These are phyloP conservation scores for Austroboletus novae-zelandiae DNA, from an alignment of 1,284 basidiomycete species.

Conservation along the genomic window DNA sequence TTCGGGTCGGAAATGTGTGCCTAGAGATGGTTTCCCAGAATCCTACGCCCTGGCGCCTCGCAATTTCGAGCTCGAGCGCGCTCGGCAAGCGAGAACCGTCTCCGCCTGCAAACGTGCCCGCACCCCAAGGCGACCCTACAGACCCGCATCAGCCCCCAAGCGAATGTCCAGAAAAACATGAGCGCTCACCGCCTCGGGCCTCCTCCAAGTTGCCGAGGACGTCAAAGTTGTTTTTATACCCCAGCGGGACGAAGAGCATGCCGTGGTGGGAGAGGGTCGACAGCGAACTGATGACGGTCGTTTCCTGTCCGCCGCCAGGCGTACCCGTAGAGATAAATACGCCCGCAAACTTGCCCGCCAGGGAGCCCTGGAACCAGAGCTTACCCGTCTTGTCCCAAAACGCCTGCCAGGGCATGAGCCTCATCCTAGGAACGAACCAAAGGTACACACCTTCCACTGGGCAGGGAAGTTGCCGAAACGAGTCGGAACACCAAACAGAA, in stretches of 20 bases:
- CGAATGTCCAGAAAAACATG: not conserved
- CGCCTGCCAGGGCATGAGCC: conserved; percentile 21
- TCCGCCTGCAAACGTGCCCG: conserved; percentile 46
- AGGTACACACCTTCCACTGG: conserved; percentile 34
- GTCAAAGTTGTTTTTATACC: conserved; percentile 40
- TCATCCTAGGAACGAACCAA: not conserved
- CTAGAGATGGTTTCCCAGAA: conserved; percentile 31
- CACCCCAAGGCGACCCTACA: conserved; percentile 42
- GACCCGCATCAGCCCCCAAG: not conserved
- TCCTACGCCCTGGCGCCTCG: conserved; percentile 41
- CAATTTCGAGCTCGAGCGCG: conserved; percentile 45
- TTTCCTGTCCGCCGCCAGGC: conserved; percentile 46
- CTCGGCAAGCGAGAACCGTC: conserved; percentile 47
- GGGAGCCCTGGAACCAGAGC: conserved; percentile 47
- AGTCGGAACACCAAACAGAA: conserved; percentile 48
- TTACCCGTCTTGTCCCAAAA: conserved; percentile 53
- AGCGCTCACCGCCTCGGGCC: conserved; percentile 42
- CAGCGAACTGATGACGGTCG: conserved; percentile 48
- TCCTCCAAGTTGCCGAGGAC: conserved; percentile 40
- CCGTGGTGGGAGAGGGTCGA: conserved; percentile 59
- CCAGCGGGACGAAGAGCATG: conserved; percentile 51
- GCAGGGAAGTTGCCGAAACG: conserved; percentile 39
- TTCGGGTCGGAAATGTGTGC: conserved; percentile 2
- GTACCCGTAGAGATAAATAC: conserved; percentile 44
- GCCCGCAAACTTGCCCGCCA: conserved; percentile 55